phyloP scores from a whole-genome alignment of 2,329 filamentous ascomycete species.

The Penicillium corylophilum region DNA sequence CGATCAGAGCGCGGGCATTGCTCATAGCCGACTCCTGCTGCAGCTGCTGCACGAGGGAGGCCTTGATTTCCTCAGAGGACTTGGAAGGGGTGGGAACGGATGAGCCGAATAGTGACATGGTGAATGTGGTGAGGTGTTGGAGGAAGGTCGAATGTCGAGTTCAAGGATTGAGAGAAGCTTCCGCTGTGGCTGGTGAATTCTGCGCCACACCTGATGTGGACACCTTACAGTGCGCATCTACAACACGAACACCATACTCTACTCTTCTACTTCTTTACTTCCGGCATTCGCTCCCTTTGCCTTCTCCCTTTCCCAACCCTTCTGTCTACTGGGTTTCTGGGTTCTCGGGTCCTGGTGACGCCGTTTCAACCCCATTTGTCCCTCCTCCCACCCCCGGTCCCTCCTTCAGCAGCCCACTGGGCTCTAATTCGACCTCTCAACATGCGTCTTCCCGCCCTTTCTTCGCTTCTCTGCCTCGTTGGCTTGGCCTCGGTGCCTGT shows the following conservation, averaged over 20 bases:
- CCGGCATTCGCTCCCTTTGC: constrained; percentile 1
- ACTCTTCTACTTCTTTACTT: constrained; percentile 2
- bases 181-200: constrained; percentile 9
- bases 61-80: constrained; percentile 43
- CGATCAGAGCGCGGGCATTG: constrained; percentile 69
- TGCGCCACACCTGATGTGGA: constrained; percentile 20
- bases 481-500: constrained; percentile 33
- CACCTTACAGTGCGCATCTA: constrained; percentile 13
- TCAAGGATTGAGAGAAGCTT: constrained; percentile 6
- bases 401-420: constrained; percentile 20
- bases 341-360: constrained; percentile 27
- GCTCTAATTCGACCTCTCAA: constrained; percentile 12
- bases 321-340: constrained; percentile 3
- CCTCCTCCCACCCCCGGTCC: constrained; percentile 19
- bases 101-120: constrained; percentile 44
- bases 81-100: constrained; percentile 25
- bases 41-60: constrained; percentile 63
- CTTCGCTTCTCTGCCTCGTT: constrained; percentile 36
- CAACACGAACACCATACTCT: not conserved
- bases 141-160: not conserved
- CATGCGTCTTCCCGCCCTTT: constrained; percentile 37
- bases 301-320: constrained; percentile 10
- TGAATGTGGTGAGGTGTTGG: constrained; percentile 10
- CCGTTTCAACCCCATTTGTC: constrained; percentile 8
- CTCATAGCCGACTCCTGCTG: constrained; percentile 63